Base-by-base conservation (phyloP, 2,329 filamentous ascomycete species). In the Diatrype stigma region DNA sequence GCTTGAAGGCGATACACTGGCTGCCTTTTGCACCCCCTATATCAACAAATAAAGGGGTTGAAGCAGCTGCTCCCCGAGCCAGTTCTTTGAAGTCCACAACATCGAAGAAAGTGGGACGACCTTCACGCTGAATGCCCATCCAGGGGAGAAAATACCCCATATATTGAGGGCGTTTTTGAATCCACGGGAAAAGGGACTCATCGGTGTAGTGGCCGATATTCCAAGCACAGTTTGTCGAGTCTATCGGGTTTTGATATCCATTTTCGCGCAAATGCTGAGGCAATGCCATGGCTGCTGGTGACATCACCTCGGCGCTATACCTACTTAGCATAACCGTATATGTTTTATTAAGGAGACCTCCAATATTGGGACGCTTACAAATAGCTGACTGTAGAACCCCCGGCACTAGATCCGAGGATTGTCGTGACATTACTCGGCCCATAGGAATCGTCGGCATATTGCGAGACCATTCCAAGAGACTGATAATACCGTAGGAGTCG, bases 401-500 rank as follows among this genome's bases (percentile, higher is more conserved):
- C 56, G 42, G 54, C 55, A 6, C 42, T 55, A 8, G 57, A n/a
- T 19, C 51, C 52, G 4, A 63, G 23, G 8, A 53, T 55, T 22
- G 30, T 50, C 3, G 60, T 63, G 32, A 61, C 49, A 35, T 58
- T 60, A 35, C 55, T 63, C 17, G 59, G 49, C 5, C 45, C 21
- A 45, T 57, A 63, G 5, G 32, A 19, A 23, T 57, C 56, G 17
- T 56, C 48, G 12, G 23, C 47, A 1, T 45, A 47, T n/a, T 61
- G 59, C 6, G 52, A 52, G 10, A 61, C 32, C 30, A 63, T 58
- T 2, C 54, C 58, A 23, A 56, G 51, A 3, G 59, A 56, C 21
- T 63, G 59, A 42, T 61, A 61, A 23, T 60, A 63, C 12, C 60
- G 54, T 12, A 63, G 28, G 7, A 63, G 48, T 10, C 59, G 46